Evolutionary conservation across 257 asterid genomes (phyloP), one percentile per base, ranked within the genome.

Genomic region (Solanum dulcamara): DNA sequence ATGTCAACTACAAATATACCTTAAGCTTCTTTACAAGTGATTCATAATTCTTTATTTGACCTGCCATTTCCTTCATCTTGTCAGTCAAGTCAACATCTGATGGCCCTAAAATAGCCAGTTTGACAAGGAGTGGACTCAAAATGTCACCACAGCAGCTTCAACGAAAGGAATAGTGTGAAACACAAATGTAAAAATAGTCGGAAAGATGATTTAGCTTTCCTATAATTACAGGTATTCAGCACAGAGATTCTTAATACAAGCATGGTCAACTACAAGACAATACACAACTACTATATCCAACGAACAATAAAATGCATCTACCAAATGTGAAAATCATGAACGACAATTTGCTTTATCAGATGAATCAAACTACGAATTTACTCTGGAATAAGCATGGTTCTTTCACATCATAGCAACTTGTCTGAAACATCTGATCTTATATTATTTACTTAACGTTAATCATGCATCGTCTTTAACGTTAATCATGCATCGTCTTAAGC

Each of bases 21-120:
- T 95, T 95, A 72, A 96, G 94, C 89, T 88, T 92, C 30, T 50
- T 87, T 70, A 90, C 89, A 86, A 94, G 94, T 83, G 60, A 87
- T 88, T 93, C 93, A 75, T 93, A 90, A 33, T 93, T 94, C 38
- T 89, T 93, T 64, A 94, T 87, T 89, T 92, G 91, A 24, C 51
- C 62, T 33, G 92, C 87, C 98, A 90, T 90, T 85, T 86, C 90
- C 72, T 89, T 89, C 83, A 89, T 84, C 86, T 90, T 88, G 51
- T 85, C 91, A 80, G 64, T 87, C 90, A 90, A 72, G 85, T 93
- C 92, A 40, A 83, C 90, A 87, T 90, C 90, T n/a, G 90, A 70
- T 83, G 88, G 88, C 89, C 90, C 86, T 2, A 90, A 72, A 83
- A 74, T 53, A 84, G 83, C 86, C 85, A 92, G 88, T 88, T 89